Evolutionary conservation across 208 protist species (phyloP).

Genomic region (Wallacemonas sp.): DNA sequence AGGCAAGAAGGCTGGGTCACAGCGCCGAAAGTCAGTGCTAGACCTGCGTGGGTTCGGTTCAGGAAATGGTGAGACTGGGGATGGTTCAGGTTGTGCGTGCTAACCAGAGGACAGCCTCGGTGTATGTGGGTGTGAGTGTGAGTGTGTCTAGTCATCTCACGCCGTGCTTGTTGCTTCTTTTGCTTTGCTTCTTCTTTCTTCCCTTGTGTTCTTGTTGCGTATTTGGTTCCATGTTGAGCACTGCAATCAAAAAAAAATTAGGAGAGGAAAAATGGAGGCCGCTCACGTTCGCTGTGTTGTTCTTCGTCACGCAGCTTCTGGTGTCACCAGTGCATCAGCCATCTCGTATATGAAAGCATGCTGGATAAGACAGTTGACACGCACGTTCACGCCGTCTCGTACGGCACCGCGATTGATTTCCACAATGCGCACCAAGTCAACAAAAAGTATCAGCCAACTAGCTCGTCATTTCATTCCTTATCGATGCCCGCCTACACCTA

Average conservation of each 20-base stretch:
- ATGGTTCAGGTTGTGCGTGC: conserved; percentile 8
- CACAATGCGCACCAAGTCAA: no score
- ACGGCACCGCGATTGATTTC: no score
- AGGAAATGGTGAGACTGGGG: conserved; percentile 1
- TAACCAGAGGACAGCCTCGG: neutral
- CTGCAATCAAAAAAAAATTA: neutral
- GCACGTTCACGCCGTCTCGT: no score
- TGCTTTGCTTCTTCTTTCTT: conserved; percentile 11
- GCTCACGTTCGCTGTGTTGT: no score
- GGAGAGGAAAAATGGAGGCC: neutral
- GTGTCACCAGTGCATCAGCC: no score
- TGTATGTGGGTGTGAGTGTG: neutral
- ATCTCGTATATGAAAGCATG: no score
- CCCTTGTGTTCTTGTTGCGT: conserved; percentile 7
- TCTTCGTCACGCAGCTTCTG: no score
- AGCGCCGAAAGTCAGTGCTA: conserved; percentile 15
- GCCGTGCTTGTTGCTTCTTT: neutral
- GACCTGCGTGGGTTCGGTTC: conserved; percentile 47
- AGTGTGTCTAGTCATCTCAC: neutral
- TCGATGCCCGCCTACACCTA: no score
- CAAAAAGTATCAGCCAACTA: no score
- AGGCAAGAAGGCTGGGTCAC: neutral
- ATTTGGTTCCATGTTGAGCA: neutral
- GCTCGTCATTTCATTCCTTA: no score
- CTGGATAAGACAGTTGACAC: no score